Evolutionary conservation across 768 basidiomycete genomes (phyloP).

Genomic region (Russula compacta): DNA sequence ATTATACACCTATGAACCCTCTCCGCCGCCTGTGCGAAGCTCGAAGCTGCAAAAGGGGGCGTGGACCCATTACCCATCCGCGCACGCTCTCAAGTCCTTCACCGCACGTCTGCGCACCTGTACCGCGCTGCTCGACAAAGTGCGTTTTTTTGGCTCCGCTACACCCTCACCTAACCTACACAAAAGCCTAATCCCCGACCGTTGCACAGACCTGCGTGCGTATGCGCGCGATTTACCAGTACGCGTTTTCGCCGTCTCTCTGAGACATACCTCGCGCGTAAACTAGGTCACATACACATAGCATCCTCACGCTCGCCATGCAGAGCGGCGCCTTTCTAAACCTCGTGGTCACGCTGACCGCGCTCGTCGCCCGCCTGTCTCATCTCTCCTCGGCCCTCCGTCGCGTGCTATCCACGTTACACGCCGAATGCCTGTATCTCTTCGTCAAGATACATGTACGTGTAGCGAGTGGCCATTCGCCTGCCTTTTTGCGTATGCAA

Average conservation of each 20-base stretch:
- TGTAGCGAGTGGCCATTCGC: background rate
- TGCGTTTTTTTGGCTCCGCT: conserved; percentile 22
- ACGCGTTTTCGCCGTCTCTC: background rate
- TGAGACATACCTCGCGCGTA: background rate
- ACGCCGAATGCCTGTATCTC: conserved; percentile 2
- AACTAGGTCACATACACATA: conserved; percentile 29
- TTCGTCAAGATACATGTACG: conserved; percentile 8
- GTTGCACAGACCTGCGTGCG: conserved; percentile 36
- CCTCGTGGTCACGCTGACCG: conserved; percentile 50
- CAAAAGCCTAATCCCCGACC: background rate
- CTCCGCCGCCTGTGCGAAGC: conserved; percentile 26
- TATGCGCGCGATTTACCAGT: conserved; percentile 48
- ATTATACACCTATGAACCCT: background rate
- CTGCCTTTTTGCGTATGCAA: background rate
- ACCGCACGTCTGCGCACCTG: conserved; percentile 31
- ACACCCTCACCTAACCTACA: no score
- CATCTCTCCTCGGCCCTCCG: conserved; percentile 7
- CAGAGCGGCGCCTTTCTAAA: conserved; percentile 69
- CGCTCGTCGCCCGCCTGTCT: conserved; percentile 49
- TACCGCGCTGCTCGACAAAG: conserved; percentile 39
- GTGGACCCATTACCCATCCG: conserved; percentile 55
- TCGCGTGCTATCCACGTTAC: background rate
- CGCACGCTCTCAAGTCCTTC: conserved; percentile 27
- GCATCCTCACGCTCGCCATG: conserved; percentile 54
- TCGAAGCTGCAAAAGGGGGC: conserved; percentile 45